Evolutionary conservation across 352 stramenopile species (phyloP).

Genomic region (Pythium oligandrum): DNA sequence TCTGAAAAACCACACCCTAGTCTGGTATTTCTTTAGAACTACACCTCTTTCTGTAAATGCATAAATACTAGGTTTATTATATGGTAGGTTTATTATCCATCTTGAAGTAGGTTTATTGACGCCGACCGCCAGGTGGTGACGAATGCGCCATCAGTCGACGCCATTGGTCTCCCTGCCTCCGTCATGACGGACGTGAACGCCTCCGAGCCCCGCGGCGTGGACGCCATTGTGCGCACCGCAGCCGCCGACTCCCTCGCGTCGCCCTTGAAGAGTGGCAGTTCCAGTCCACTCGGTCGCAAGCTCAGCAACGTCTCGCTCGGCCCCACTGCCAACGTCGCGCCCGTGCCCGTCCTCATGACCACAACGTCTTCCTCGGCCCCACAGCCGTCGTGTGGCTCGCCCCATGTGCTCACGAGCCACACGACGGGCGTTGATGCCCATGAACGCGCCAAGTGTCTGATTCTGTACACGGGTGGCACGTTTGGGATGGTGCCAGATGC

Average conservation of each 20-base stretch:
- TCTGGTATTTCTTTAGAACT: too few species aligned
- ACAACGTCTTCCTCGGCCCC: not conserved
- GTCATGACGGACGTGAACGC: too few species aligned
- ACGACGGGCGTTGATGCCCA: constrained; percentile 11
- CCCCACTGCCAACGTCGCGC: constrained; percentile 13
- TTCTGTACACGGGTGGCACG: constrained; percentile 90
- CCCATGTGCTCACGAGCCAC: constrained; percentile 3
- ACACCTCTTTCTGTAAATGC: too few species aligned
- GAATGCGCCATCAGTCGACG: too few species aligned
- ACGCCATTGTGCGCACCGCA: constrained; percentile 6
- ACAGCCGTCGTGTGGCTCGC: constrained; percentile 7
- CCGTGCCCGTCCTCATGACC: constrained; percentile 11
- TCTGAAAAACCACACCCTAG: too few species aligned
- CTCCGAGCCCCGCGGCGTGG: constrained; percentile 11
- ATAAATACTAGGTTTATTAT: too few species aligned
- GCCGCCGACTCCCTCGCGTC: constrained; percentile 1
- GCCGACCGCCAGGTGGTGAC: too few species aligned
- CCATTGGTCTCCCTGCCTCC: too few species aligned
- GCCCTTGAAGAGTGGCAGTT: not conserved
- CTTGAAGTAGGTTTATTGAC: too few species aligned
- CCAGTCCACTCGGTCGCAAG: constrained; percentile 3
- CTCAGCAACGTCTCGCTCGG: constrained; percentile 14
- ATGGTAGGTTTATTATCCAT: too few species aligned
- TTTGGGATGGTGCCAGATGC: constrained; percentile 87
- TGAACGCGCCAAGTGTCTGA: constrained; percentile 59